phyloP scores from a whole-genome alignment of 1,139 yeast species.

The Blastobotrys petasosporus region DNA sequence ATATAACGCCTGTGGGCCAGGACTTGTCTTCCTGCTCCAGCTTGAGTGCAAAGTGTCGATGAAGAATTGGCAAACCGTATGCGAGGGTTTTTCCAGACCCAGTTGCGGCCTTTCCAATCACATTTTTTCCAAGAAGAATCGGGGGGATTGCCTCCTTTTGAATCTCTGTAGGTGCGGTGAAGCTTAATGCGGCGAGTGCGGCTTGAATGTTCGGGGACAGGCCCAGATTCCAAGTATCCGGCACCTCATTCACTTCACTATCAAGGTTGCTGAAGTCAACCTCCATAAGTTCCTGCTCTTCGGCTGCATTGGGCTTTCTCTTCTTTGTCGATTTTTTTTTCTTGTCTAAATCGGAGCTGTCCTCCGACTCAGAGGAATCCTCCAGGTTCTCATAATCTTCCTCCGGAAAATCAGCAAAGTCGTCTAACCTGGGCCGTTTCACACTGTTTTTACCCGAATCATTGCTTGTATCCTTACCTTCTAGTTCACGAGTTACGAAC shows the following conservation, averaged over 20 bases:
- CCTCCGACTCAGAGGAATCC: slow-evolving; percentile 6
- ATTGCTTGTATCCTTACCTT: slow-evolving; percentile 15
- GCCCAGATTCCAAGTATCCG: slow-evolving; percentile 23
- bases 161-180: slow-evolving; percentile 88
- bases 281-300: slow-evolving; percentile 2
- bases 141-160: slow-evolving; percentile 99
- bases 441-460: too few relatives aligned
- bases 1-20: slow-evolving; percentile 68
- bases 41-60: slow-evolving; percentile 37
- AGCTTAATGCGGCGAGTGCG: slow-evolving; percentile 60
- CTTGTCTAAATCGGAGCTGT: slow-evolving; percentile 9
- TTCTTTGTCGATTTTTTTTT: slow-evolving; percentile 15
- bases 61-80: slow-evolving; percentile 89
- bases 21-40: slow-evolving; percentile 24
- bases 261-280: slow-evolving; percentile 22
- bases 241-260: slow-evolving; percentile 24
- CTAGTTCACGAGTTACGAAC: slow-evolving; percentile 22
- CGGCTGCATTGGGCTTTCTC: slow-evolving; percentile 16
- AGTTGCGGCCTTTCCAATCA: slow-evolving; percentile 94
- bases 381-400: slow-evolving; percentile 3
- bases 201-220: slow-evolving; percentile 49
- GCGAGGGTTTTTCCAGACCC: slow-evolving; percentile 98
- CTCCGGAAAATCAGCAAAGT: background rate
- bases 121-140: slow-evolving; percentile 96
- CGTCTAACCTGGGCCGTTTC: too few relatives aligned